Evolutionary conservation across 2,329 filamentous ascomycete genomes (phyloP).

Genomic region (Plenodomus tracheiphilus): DNA sequence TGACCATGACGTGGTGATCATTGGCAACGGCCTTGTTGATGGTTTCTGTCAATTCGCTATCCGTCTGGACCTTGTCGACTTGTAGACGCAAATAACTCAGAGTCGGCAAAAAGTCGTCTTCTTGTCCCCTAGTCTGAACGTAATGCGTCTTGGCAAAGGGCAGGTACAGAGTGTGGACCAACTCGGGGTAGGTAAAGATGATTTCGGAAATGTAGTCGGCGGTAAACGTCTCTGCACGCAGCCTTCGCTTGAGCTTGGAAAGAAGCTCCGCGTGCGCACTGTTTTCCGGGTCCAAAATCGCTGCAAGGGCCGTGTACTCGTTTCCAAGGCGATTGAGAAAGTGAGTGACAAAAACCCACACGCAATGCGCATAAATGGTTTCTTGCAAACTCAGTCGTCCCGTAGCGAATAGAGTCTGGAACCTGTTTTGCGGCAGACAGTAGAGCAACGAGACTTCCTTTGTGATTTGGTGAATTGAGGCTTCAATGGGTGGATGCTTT

Average conservation of each 20-base stretch:
- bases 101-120: constrained; percentile 71
- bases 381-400: constrained; percentile 91
- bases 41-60: constrained; percentile 43
- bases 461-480: constrained; percentile 97
- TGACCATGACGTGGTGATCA: constrained; percentile 97
- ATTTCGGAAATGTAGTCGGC: constrained; percentile 98
- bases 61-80: constrained; percentile 61
- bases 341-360: constrained; percentile 97
- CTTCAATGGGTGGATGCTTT: constrained; percentile 78
- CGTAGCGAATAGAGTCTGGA: constrained; percentile 84
- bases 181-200: constrained; percentile 83
- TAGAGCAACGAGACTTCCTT: constrained; percentile 97
- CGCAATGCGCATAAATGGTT: constrained; percentile 94
- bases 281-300: constrained; percentile 78
- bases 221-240: constrained; percentile 96
- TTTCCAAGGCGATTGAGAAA: constrained; percentile 93
- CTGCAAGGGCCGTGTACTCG: constrained; percentile 85
- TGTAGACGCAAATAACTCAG: constrained; percentile 68
- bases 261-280: constrained; percentile 84
- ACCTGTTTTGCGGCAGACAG: constrained; percentile 96
- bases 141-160: constrained; percentile 89
- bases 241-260: constrained; percentile 90
- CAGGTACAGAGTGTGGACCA: constrained; percentile 86
- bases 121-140: constrained; percentile 65
- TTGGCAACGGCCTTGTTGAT: constrained; percentile 58